Evolutionary conservation across 2,329 filamentous ascomycete genomes (phyloP), one percentile per base, ranked within the genome.

Genomic region (Xylaria sp.): DNA sequence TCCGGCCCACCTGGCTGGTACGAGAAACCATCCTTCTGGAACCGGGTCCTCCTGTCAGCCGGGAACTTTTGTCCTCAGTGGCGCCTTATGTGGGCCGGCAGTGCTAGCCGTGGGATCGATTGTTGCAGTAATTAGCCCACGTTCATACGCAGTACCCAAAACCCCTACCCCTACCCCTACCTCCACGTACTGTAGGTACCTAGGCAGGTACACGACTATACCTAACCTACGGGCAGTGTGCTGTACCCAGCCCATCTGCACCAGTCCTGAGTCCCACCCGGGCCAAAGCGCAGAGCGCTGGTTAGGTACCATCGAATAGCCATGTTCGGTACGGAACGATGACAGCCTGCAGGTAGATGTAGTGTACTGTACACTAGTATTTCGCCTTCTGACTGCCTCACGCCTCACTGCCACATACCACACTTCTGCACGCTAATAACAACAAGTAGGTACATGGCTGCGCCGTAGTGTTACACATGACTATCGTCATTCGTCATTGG

Each of bases 371-470:
- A 42, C 39, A n/a, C 39, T 38, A 15, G 36, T 38, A 64, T 51
- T 56, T 50, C 51, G 45, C 65, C 55, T 58, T 65, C 56, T 67
- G 61, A 67, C 61, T 61, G 56, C 55, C 51, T 64, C 50, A 61
- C 56, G 50, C 42, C 56, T 55, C 55, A 61, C 57, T 63, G 60
- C 64, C 59, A 62, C 63, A 45, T 49, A 31, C 33, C 42, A 47
- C 38, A 36, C 44, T 38, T n/a, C 17, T 42, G 17, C 31, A 47
- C 39, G 17, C 29, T 5, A 25, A 42, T 38, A 33, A 20, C 11
- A 38, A 25, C 2, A 13, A 31, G 20, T 17, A 29, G 15, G 58
- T 47, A 53, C 20, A 22, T 49, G 39, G 42, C 49, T 38, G 15
- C 10, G 22, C 44, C 27, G n/a, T 49, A 38, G 39, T 15, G 54